Conservation (phyloP, 148 eudicot species). For the Dysphania ambrosioides region DNA sequence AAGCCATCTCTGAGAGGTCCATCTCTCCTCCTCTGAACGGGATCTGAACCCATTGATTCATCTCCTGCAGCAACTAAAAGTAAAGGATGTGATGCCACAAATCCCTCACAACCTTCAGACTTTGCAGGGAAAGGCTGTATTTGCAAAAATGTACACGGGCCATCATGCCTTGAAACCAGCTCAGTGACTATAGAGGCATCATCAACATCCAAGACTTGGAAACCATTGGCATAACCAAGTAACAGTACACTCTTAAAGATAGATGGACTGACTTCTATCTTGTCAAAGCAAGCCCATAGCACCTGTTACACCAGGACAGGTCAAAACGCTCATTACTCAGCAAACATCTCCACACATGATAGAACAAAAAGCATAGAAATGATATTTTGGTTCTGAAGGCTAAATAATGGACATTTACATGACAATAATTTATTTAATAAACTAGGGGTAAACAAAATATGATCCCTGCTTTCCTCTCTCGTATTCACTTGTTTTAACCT, state of each 20-base stretch:
- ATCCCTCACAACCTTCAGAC: constrained; percentile 54
- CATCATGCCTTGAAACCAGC: constrained; percentile 88
- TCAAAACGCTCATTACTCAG: neutral
- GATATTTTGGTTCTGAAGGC: neutral
- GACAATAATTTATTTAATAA: too few relatives aligned
- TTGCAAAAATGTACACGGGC: constrained; percentile 83
- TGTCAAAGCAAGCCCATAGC: constrained; percentile 90
- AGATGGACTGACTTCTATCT: constrained; percentile 65
- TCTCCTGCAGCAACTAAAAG: constrained; percentile 89
- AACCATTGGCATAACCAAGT: constrained; percentile 88
- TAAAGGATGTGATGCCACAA: constrained; percentile 65
- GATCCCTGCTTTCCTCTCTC: neutral
- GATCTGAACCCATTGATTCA: constrained; percentile 52
- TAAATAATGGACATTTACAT: too few relatives aligned
- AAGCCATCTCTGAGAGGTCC: constrained; percentile 37
- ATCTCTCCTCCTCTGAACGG: constrained; percentile 51
- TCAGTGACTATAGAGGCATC: constrained; percentile 82
- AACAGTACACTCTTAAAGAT: constrained; percentile 59
- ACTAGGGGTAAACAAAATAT: neutral
- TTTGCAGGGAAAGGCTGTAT: constrained; percentile 74
- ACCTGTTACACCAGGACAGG: constrained; percentile 51
- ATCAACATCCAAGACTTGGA: constrained; percentile 90
- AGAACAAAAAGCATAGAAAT: neutral
- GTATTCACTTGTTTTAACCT: neutral
- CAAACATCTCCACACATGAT: neutral